Base-by-base conservation (phyloP, 1,284 basidiomycete genomes). In the Puccinia polysora region DNA sequence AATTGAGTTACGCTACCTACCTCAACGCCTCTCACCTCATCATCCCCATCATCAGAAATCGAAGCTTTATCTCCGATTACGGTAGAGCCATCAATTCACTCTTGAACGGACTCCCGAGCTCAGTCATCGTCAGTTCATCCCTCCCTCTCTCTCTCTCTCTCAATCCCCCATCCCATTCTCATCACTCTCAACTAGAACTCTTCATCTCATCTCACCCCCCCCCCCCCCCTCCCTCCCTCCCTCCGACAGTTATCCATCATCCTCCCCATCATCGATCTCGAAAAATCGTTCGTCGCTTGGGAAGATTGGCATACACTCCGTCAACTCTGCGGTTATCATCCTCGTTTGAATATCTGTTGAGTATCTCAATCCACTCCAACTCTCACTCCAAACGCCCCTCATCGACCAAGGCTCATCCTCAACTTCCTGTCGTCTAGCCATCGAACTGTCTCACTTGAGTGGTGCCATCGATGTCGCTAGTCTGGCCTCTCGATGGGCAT, bases 221-320 rank as follows among this genome's bases (percentile, higher is more conserved):
- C 74, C 69, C 74, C 71, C 12, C 78, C 23, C 25, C 63, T 15
- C 64, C 55, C 23, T 56, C 55, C 25, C 59, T 50, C 36, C 60
- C 52, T 25, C 55, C 47, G 23, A 59, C 32, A 68, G 74, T 47
- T 50, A 32, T 65, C 45, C 56, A 56, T 49, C 40, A 55, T 60
- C 15, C 60, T 47, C 50, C 67, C 64, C 15, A 73, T 68, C 7
- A 36, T 23, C 20, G 68, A 59, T 67, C 36, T 32, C 36, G 40
- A 52, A 23, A 70, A 60, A 36, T 40, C 65, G 1, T 49, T 40
- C 15, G 55, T 62, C 4, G 91, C 89, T 0, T 99, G 95, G 94
- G 94, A 98, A 80, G 92, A 93, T 84, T 99, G 96, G 96, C 94
- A 97, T 80, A 85, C 88, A 56, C 90, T 98, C 73, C 84, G 93